Evolutionary conservation across 2,329 filamentous ascomycete genomes (phyloP).

Genomic region (Botryosphaeria dothidea): DNA sequence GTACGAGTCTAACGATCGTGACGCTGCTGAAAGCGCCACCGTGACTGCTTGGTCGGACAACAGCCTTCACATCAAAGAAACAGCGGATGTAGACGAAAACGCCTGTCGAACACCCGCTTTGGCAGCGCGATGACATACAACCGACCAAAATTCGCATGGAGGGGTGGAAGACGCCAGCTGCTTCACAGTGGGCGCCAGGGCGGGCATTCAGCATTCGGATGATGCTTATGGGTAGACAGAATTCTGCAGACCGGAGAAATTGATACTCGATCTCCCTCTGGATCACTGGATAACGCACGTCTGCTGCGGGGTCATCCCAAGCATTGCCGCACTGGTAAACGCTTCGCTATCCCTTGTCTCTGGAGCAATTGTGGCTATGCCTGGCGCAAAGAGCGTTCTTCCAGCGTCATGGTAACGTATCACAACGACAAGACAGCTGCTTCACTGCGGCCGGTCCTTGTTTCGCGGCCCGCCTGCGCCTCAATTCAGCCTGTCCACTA

Average conservation of each 20-base stretch:
- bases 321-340: neutral
- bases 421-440: neutral
- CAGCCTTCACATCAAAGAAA: neutral
- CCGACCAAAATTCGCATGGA: too few species aligned
- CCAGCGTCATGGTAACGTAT: conserved; percentile 5
- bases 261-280: neutral
- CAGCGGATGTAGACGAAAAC: neutral
- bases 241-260: neutral
- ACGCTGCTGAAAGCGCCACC: too few species aligned
- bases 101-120: neutral
- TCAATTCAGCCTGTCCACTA: neutral
- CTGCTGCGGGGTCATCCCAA: neutral
- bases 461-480: neutral
- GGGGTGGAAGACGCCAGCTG: neutral
- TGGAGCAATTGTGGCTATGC: conserved; percentile 1
- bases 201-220: neutral
- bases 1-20: too few species aligned
- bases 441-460: neutral
- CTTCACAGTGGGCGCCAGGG: neutral
- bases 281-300: neutral
- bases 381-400: neutral
- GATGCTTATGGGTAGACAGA: neutral
- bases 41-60: neutral
- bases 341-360: neutral
- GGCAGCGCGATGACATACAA: neutral